Percentiles rank a stretch among this genome's conserved stretches.
These are phyloP conservation scores for Boehmeria nivea DNA, from an alignment of 306 rosid genomes.

Conservation along the genomic window DNA sequence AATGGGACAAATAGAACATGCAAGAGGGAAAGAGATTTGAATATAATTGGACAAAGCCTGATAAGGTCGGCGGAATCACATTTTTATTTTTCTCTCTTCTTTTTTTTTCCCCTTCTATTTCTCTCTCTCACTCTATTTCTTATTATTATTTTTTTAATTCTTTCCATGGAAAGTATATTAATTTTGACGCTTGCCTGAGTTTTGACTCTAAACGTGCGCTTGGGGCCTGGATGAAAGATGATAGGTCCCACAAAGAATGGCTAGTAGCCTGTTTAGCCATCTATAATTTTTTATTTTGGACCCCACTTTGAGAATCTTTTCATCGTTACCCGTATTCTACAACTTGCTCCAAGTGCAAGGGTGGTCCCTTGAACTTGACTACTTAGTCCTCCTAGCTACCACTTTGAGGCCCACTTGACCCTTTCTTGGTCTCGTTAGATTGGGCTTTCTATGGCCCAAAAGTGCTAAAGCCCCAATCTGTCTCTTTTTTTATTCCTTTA, in stretches of 20 bases:
- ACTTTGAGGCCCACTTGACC: slow-evolving; percentile 8
- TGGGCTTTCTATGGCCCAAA: background rate
- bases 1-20: slow-evolving; percentile 15
- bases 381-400: background rate
- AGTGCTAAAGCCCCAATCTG: background rate
- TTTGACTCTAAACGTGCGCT: background rate
- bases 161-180: background rate
- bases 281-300: background rate
- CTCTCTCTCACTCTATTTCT: too few species aligned
- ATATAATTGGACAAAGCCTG: slow-evolving; percentile 22
- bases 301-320: slow-evolving; percentile 7
- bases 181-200: background rate
- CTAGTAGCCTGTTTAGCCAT: background rate
- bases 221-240: background rate
- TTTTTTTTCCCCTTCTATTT: background rate
- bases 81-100: background rate
- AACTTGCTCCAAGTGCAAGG: slow-evolving; percentile 13
- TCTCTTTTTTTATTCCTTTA: background rate
- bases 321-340: background rate
- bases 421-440: background rate
- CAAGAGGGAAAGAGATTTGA: slow-evolving; percentile 20
- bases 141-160: too few species aligned
- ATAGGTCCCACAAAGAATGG: background rate
- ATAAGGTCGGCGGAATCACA: slow-evolving; percentile 30
- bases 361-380: slow-evolving; percentile 1